These are phyloP conservation scores for Paramecium sonneborni DNA, from an alignment of 73 alveolate genomes.

Conservation along the genomic window DNA sequence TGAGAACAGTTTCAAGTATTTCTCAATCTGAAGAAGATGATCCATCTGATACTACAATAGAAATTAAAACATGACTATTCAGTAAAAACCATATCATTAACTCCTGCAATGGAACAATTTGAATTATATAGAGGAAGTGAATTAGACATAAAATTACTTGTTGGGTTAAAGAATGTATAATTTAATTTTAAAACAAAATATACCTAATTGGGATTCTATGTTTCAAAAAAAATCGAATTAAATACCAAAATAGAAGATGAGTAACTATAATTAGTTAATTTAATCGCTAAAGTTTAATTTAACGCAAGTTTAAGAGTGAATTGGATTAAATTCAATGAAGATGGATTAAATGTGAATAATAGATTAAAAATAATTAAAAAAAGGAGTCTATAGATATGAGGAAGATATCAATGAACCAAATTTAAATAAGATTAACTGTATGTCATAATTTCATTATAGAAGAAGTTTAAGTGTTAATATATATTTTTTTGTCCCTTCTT, in stretches of 20 bases:
- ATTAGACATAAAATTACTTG: not conserved
- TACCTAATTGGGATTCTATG: not conserved
- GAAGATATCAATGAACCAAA: not conserved
- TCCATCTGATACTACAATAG: not conserved
- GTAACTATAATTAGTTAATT: not conserved
- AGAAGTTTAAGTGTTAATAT: not conserved
- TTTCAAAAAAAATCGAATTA: not conserved
- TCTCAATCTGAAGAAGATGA: constrained; percentile 2
- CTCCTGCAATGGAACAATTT: not conserved
- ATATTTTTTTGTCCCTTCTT: not conserved
- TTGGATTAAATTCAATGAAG: not conserved
- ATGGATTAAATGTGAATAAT: not conserved
- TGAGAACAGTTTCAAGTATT: not conserved
- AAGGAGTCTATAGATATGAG: constrained; percentile 10
- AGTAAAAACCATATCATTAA: not conserved
- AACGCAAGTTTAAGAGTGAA: not conserved
- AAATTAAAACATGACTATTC: not conserved
- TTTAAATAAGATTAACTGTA: not conserved
- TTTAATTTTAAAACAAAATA: not conserved
- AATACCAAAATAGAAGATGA: not conserved
- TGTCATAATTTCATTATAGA: not conserved
- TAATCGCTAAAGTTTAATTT: not conserved
- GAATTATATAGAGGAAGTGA: not conserved
- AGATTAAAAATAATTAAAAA: not conserved
- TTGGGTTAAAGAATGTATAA: not conserved